phyloP scores from a whole-genome alignment of 2,329 filamentous ascomycete genomes.

The Apiospora kogelbergensis region DNA sequence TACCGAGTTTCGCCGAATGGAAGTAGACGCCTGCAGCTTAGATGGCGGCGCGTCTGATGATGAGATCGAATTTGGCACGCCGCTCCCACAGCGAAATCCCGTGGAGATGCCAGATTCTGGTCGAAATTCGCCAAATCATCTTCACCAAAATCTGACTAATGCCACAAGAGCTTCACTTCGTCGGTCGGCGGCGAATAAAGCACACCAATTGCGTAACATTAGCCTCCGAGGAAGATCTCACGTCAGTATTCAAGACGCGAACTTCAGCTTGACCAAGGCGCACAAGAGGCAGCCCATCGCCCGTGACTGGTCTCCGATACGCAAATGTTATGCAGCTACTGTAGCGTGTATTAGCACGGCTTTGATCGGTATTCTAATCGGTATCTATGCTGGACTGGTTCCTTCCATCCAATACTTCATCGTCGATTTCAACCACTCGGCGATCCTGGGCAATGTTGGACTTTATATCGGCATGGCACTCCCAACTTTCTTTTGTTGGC shows the following conservation, averaged over 20 bases:
- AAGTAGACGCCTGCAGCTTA: slow-evolving; percentile 29
- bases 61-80: neutral
- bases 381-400: slow-evolving; percentile 76
- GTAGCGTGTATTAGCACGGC: slow-evolving; percentile 74
- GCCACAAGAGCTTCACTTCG: slow-evolving; percentile 7
- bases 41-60: slow-evolving; percentile 29
- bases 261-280: slow-evolving; percentile 52
- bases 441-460: slow-evolving; percentile 71
- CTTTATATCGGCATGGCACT: slow-evolving; percentile 71
- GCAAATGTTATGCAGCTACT: slow-evolving; percentile 68
- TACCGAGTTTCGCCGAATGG: slow-evolving; percentile 14
- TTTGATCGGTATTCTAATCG: slow-evolving; percentile 67
- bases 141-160: neutral
- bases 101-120: slow-evolving; percentile 7
- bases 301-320: slow-evolving; percentile 66
- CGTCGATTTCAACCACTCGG: slow-evolving; percentile 65
- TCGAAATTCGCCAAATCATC: slow-evolving; percentile 1
- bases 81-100: neutral
- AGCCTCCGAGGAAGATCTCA: slow-evolving; percentile 52
- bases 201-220: slow-evolving; percentile 29
- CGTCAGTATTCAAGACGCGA: slow-evolving; percentile 50
- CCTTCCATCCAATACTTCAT: slow-evolving; percentile 79
- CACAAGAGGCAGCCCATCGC: slow-evolving; percentile 66
- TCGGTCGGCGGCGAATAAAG: slow-evolving; percentile 15
- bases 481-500: slow-evolving; percentile 71